These are phyloP conservation scores for Barnettozyma sp. DNA, from an alignment of 805 yeast species.

Conservation along the genomic window DNA sequence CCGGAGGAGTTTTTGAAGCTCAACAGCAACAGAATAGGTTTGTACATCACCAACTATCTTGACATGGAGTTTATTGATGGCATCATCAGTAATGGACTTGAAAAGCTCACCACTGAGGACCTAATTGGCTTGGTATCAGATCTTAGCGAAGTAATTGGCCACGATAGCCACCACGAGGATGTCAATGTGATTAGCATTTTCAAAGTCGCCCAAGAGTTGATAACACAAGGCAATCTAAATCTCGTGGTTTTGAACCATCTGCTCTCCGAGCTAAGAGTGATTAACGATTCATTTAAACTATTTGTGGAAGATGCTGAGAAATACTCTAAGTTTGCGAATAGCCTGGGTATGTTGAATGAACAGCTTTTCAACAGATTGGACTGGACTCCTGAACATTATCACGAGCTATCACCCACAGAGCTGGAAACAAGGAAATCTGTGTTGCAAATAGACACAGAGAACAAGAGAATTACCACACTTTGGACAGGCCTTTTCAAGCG, in stretches of 20 bases:
- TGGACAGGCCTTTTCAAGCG: conserved; percentile 40
- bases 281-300: conserved; percentile 18
- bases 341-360: conserved; percentile 14
- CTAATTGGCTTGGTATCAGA: conserved; percentile 30
- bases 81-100: conserved; percentile 19
- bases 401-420: conserved; percentile 33
- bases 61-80: conserved; percentile 23
- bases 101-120: conserved; percentile 23
- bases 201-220: conserved; percentile 20
- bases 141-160: conserved; percentile 27
- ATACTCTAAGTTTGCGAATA: conserved; percentile 9
- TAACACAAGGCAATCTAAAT: conserved; percentile 12
- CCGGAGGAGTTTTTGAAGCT: conserved; percentile 31
- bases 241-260: conserved; percentile 25
- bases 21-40: conserved; percentile 40
- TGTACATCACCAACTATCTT: conserved; percentile 44
- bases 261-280: conserved; percentile 22
- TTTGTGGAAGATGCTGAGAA: conserved; percentile 8
- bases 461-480: conserved; percentile 23
- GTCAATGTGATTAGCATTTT: conserved; percentile 25
- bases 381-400: conserved; percentile 34
- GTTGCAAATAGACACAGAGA: conserved; percentile 32
- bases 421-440: conserved; percentile 37
- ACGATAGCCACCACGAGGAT: conserved; percentile 21
- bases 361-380: conserved; percentile 27